These are phyloP conservation scores for Calocybe indica DNA, from an alignment of 768 basidiomycete genomes.

Conservation along the genomic window DNA sequence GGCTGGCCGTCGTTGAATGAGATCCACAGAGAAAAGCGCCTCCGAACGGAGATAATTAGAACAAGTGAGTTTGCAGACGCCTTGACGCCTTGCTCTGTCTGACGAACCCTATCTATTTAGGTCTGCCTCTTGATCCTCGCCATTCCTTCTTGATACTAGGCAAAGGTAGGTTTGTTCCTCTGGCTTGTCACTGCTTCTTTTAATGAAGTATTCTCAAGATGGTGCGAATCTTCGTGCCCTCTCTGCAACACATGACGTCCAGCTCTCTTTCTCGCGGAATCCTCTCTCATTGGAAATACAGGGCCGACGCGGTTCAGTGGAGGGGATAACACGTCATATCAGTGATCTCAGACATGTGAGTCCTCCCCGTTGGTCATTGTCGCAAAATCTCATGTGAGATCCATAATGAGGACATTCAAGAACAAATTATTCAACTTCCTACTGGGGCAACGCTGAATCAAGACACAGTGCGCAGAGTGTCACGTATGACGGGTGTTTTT, in stretches of 20 bases:
- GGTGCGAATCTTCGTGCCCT: constrained; percentile 55
- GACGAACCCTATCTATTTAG: constrained; percentile 26
- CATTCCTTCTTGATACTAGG: constrained; percentile 70
- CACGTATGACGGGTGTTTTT: constrained; percentile 62
- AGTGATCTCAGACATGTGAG: constrained; percentile 43
- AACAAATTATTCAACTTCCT: constrained; percentile 38
- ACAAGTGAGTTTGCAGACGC: constrained; percentile 32
- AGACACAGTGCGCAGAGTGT: constrained; percentile 55
- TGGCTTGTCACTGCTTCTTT: not conserved
- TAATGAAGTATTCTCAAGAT: constrained; percentile 34
- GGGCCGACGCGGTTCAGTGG: constrained; percentile 49
- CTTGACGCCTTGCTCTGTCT: not conserved
- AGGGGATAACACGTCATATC: constrained; percentile 41
- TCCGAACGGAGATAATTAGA: constrained; percentile 40
- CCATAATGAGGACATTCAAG: constrained; percentile 29
- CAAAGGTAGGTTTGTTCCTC: constrained; percentile 40
- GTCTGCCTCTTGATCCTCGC: constrained; percentile 46
- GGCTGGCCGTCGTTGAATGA: constrained; percentile 53
- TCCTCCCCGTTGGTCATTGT: constrained; percentile 1
- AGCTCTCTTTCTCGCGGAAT: constrained; percentile 48
- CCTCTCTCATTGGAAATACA: constrained; percentile 57
- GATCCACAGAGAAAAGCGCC: constrained; percentile 43
- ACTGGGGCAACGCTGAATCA: constrained; percentile 32
- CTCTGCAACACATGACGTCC: constrained; percentile 55
- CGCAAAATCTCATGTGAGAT: constrained; percentile 3